A percentile compares a stretch with the other conserved stretches of the same genome.
phyloP scores from a whole-genome alignment of 768 basidiomycete species.

The Pisolithus orientalis region DNA sequence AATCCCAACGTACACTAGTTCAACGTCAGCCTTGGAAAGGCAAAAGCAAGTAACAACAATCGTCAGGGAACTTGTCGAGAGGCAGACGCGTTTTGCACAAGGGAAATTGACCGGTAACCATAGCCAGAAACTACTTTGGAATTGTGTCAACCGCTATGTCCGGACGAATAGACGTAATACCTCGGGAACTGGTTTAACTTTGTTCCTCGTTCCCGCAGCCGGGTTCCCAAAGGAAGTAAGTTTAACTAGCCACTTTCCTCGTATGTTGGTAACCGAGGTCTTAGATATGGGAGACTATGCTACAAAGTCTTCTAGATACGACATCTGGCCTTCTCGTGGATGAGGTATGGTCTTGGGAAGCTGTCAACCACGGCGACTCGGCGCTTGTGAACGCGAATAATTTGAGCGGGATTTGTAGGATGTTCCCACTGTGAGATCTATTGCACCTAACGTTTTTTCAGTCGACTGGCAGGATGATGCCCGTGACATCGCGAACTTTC shows the following conservation, averaged over 20 bases:
- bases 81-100: no score
- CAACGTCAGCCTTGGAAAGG: no score
- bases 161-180: constrained; percentile 17
- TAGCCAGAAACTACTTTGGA: no score
- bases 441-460: constrained; percentile 18
- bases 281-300: no score
- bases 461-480: constrained; percentile 72
- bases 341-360: constrained; percentile 44
- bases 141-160: constrained; percentile 63
- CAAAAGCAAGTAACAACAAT: no score
- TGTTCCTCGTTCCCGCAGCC: constrained; percentile 79
- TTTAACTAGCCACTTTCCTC: no score
- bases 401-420: constrained; percentile 32
- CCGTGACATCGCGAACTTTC: no score
- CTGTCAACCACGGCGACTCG: no score
- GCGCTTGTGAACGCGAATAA: constrained; percentile 57
- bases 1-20: no score
- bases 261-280: no score
- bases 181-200: constrained; percentile 42
- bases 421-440: neutral
- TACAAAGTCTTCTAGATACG: constrained; percentile 39
- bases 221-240: constrained; percentile 20
- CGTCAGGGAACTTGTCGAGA: no score
- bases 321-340: constrained; percentile 41
- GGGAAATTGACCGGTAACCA: no score